These are phyloP conservation scores for Chrysosporium queenslandicum DNA, from an alignment of 2,329 filamentous ascomycete species.

Conservation along the genomic window DNA sequence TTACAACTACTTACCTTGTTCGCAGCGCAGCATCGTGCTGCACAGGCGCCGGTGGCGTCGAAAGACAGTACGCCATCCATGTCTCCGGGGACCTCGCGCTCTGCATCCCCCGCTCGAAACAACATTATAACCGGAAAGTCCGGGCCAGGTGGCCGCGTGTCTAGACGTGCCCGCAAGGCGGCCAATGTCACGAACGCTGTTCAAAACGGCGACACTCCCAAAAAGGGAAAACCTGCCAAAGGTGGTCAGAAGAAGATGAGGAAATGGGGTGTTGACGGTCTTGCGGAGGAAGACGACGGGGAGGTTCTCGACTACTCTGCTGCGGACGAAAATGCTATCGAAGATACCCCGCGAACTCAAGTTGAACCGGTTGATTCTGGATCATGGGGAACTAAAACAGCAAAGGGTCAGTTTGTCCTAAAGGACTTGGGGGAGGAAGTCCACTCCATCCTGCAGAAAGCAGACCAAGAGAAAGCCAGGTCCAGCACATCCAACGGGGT, in stretches of 20 bases:
- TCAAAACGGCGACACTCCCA: conserved; percentile 69
- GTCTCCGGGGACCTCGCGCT: conserved; percentile 68
- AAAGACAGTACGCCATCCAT: conserved; percentile 59
- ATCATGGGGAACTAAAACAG: conserved; percentile 74
- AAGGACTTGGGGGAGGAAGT: conserved; percentile 92
- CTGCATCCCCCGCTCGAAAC: conserved; percentile 57
- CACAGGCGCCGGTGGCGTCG: conserved; percentile 40
- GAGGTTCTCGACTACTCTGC: conserved; percentile 84
- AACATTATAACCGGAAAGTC: conserved; percentile 44
- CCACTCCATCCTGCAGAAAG: conserved; percentile 72
- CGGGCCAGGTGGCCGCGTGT: conserved; percentile 67
- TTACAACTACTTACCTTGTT: conserved; percentile 19
- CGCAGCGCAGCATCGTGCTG: conserved; percentile 38
- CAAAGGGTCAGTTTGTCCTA: conserved; percentile 84
- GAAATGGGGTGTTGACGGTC: conserved; percentile 84
- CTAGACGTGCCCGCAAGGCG: conserved; percentile 67
- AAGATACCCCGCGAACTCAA: conserved; percentile 45
- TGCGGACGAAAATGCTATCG: conserved; percentile 40
- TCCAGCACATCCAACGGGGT: conserved; percentile 48
- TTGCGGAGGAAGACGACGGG: conserved; percentile 72
- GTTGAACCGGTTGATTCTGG: conserved; percentile 67
- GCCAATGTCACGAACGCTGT: conserved; percentile 39
- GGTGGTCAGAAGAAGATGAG: conserved; percentile 69
- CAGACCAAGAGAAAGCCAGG: conserved; percentile 54
- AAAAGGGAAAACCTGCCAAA: conserved; percentile 45